Evolutionary conservation across 2,329 filamentous ascomycete genomes (phyloP).

Genomic region (Cercospora beticola): DNA sequence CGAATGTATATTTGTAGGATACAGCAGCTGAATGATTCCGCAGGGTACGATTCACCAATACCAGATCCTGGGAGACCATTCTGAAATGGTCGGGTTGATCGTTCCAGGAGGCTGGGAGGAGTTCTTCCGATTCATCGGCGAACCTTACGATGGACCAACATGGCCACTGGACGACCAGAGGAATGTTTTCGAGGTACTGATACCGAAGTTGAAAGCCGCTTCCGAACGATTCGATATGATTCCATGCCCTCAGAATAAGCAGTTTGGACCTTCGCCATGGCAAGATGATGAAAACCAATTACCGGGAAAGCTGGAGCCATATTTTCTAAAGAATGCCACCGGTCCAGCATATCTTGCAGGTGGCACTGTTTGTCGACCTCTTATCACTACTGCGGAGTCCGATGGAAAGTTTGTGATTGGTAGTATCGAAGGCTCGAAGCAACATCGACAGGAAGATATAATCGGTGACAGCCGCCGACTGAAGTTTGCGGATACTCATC

Average conservation of each 20-base stretch:
- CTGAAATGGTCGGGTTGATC: conserved; percentile 56
- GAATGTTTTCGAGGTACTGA: conserved; percentile 51
- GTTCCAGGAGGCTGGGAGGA: conserved; percentile 61
- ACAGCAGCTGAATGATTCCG: not conserved
- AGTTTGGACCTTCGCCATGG: conserved; percentile 49
- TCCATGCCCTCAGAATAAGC: conserved; percentile 51
- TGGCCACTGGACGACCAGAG: conserved; percentile 55
- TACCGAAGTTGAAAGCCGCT: conserved; percentile 58
- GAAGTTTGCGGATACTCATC: conserved; percentile 51
- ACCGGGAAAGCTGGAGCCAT: conserved; percentile 44
- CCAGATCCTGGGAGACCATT: conserved; percentile 55
- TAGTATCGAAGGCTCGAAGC: conserved; percentile 50
- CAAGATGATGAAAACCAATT: conserved; percentile 43
- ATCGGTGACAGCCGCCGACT: conserved; percentile 39
- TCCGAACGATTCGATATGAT: conserved; percentile 58
- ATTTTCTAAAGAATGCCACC: conserved; percentile 54
- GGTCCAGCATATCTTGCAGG: conserved; percentile 50
- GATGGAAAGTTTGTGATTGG: conserved; percentile 54
- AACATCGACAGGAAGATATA: conserved; percentile 39
- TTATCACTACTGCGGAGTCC: conserved; percentile 51
- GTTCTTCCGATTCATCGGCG: conserved; percentile 59
- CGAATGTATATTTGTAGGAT: not conserved
- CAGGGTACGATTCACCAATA: conserved; percentile 57
- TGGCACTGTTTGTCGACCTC: conserved; percentile 50
- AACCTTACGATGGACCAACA: conserved; percentile 49